Conservation (phyloP, 139 green algal species). For the Micractinium sp. region DNA sequence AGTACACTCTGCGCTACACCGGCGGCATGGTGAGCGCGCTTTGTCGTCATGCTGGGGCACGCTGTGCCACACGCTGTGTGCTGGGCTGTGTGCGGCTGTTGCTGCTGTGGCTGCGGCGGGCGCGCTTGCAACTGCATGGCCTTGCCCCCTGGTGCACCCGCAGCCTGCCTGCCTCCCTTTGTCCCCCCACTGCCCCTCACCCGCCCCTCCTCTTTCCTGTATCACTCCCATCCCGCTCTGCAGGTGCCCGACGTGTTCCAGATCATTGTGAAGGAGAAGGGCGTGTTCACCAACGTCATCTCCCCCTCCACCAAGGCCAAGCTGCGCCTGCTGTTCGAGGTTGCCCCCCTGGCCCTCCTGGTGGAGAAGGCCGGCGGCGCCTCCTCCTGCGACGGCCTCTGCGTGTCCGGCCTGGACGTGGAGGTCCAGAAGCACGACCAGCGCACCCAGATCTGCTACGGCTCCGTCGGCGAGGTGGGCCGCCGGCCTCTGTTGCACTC, state of each 20-base stretch:
- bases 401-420: conserved; percentile 83
- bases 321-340: conserved; percentile 95
- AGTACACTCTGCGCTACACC: conserved; percentile 97
- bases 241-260: conserved; percentile 93
- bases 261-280: conserved; percentile 97
- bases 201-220: background rate
- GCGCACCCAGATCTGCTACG: conserved; percentile 91
- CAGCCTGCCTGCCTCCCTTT: background rate
- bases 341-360: conserved; percentile 85
- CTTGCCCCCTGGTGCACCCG: background rate
- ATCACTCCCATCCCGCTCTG: background rate
- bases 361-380: conserved; percentile 80
- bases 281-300: conserved; percentile 95
- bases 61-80: background rate
- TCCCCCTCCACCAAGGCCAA: conserved; percentile 96
- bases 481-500: background rate
- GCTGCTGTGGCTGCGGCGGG: background rate
- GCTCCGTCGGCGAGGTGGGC: conserved; percentile 79
- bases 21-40: conserved; percentile 88
- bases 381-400: conserved; percentile 81
- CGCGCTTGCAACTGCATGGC: background rate
- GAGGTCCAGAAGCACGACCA: conserved; percentile 84
- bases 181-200: background rate
- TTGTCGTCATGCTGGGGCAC: no score
- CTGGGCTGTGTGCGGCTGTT: background rate